These are phyloP conservation scores for Tinospora cordifolia DNA, from an alignment of 164 flowering plant genomes.

Conservation along the genomic window DNA sequence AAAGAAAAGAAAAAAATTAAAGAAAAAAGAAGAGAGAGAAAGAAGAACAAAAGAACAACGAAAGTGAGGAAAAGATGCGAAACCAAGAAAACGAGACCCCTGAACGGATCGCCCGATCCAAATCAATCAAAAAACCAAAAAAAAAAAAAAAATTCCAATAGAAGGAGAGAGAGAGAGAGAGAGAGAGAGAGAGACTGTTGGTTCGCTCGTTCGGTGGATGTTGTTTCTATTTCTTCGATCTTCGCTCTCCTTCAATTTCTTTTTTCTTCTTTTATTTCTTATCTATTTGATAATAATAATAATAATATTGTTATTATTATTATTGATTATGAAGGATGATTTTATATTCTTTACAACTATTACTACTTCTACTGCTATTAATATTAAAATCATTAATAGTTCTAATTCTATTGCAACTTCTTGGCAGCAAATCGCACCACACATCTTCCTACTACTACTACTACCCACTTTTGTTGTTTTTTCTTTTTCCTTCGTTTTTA, in stretches of 20 bases:
- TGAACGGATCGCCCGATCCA: not conserved
- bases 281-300: too few relatives aligned
- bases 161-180: not conserved
- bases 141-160: not conserved
- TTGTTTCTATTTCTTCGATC: slow-evolving; percentile 5
- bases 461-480: too few relatives aligned
- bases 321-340: not conserved
- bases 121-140: not conserved
- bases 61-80: too few relatives aligned
- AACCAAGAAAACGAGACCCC: not conserved
- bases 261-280: not conserved
- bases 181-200: not conserved
- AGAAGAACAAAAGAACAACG: not conserved
- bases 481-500: not conserved
- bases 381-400: too few relatives aligned
- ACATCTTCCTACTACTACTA: slow-evolving; percentile 23
- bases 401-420: slow-evolving; percentile 8
- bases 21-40: not conserved
- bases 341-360: slow-evolving; percentile 12
- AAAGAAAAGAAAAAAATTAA: not conserved
- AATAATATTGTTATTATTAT: not conserved
- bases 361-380: too few relatives aligned
- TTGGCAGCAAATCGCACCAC: slow-evolving; percentile 40
- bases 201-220: not conserved
- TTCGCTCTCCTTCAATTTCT: not conserved